Base-by-base conservation (phyloP, 352 stramenopile genomes). In the Salisapilia sapeloensis region DNA sequence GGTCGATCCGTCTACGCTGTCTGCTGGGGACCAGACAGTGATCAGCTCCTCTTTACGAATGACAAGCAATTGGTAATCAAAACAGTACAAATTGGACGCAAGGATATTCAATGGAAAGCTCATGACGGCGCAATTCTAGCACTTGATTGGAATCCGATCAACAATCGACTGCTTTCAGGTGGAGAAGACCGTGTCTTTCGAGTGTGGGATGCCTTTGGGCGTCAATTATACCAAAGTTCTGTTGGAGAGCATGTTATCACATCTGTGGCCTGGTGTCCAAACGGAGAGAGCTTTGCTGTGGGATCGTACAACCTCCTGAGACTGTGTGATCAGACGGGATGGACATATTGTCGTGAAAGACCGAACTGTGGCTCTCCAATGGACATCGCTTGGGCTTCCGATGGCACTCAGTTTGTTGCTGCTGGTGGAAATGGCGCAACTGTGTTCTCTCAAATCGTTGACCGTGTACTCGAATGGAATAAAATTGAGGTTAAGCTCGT, bases 121-220 rank as follows among this genome's bases (percentile, higher is more conserved):
- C 85, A 96, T 48, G 83, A 94, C 31, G 81, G 78, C 22, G 61
- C 71, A 12, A 91, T 96, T 40, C 49, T 94, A 15, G 90, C 71
- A 25, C 46, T 94, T n/a, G 83, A 96, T 50, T 97, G 89, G 89
- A 95, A 89, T 38, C 58, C 71, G 24, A 91, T 94, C 31, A 93
- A 87, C 42, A 84, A 91, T 28, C 67, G 79, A 15, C 69, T 97
- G 34, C 60, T 96, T 25, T 93, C 70, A 7, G 89, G 89, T 17
- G 82, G 86, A 4, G 89, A 97, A 56, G 89, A 97, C 45, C 65
- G 89, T 5, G 66, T 84, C 17, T 97, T 96, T 48, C 62, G 83
- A 7, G 69, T 96, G 9, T 96, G 87, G 85, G 86, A 96, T 44
- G 61, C 61, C 9, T 95, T 93, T 43, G 87, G 87, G 1, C 72